Evolutionary conservation across 768 basidiomycete species (phyloP), one percentile per base, ranked within the genome.

Genomic region (Paxillus involutus): DNA sequence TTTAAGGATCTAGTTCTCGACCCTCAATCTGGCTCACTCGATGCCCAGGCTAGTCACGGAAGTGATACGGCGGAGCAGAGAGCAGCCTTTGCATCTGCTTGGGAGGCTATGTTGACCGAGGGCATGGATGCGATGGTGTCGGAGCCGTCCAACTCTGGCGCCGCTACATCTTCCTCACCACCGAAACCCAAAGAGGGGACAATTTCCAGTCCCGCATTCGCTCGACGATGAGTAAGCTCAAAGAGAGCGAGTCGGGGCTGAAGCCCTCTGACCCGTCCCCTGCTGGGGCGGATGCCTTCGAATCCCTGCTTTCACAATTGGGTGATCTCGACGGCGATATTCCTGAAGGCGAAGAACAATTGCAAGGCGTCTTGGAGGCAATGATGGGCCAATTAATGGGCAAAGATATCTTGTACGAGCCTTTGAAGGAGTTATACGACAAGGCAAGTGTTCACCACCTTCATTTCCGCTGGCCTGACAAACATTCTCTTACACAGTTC

Each of bases 201-300:
- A 73, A 76, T 53, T 94, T 91, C 71, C 89, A 90, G 71, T 77
- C 79, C 11, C 81, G 77, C 54, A 86, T 94, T 47, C 79, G 79
- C 55, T 79, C 84, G 61, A 82, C 92, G 6, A 84, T 91, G 83
- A 80, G 85, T 39, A 88, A 88, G 68, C 70, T 92, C 55, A 84
- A 81, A 63, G 79, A 84, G 66, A 85, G 81, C 57, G 88, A 92
- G 56, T 75, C 80, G 16, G 58, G 24, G 1, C 61, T 71, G 19
- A 58, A 66, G 9, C 47, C 70, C 3, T 47, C 68, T 5, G 60
- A 56, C 43, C 6, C 58, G 13, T 30, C 52, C 19, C 24, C 56
- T 33, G 35, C 21, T 21, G 51, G 19, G 0, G 47, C 76, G 4
- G 76, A 78, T 10, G 65, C 78, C 0, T 61, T 89, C 0, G 78